These are phyloP conservation scores for Phytophthora parvispora DNA, from an alignment of 352 stramenopile species.

Conservation along the genomic window DNA sequence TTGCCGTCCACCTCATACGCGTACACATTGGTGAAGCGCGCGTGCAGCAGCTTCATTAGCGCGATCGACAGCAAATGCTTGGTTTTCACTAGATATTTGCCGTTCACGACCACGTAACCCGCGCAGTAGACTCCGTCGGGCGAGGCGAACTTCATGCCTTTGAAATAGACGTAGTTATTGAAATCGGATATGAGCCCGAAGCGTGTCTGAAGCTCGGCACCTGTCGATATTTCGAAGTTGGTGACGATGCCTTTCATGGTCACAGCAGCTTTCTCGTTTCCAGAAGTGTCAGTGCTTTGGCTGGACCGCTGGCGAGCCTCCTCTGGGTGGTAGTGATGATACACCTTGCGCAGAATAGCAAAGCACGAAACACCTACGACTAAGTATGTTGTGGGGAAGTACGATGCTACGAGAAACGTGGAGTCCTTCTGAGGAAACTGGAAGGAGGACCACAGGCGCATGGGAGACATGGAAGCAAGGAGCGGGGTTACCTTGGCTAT, in stretches of 20 bases:
- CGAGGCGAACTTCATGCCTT: slow-evolving; percentile 52
- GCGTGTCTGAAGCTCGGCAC: slow-evolving; percentile 29
- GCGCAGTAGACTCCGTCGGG: slow-evolving; percentile 45
- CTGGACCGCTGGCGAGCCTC: slow-evolving; percentile 12
- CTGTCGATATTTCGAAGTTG: slow-evolving; percentile 40
- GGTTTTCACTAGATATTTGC: slow-evolving; percentile 42
- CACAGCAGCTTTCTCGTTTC: slow-evolving; percentile 12
- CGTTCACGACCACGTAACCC: slow-evolving; percentile 47
- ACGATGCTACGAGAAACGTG: slow-evolving; percentile 16
- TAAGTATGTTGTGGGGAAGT: slow-evolving; percentile 29
- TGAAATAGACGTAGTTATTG: slow-evolving; percentile 46
- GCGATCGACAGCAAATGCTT: slow-evolving; percentile 36
- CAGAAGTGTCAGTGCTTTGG: slow-evolving; percentile 9
- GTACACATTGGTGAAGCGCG: slow-evolving; percentile 26
- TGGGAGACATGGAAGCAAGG: slow-evolving; percentile 22
- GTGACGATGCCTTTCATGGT: slow-evolving; percentile 20
- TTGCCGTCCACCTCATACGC: slow-evolving; percentile 46
- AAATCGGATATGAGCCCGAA: slow-evolving; percentile 50
- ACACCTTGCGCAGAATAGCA: slow-evolving; percentile 27
- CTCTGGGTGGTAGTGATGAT: slow-evolving; percentile 18
- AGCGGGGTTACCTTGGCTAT: slow-evolving; percentile 11
- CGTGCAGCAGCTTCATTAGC: slow-evolving; percentile 40
- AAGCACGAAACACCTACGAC: slow-evolving; percentile 7
- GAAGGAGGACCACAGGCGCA: slow-evolving; percentile 34
- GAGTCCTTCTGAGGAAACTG: slow-evolving; percentile 23